phyloP scores from a whole-genome alignment of 202 grass and related monocot species.

The Saccharum hybrid region DNA sequence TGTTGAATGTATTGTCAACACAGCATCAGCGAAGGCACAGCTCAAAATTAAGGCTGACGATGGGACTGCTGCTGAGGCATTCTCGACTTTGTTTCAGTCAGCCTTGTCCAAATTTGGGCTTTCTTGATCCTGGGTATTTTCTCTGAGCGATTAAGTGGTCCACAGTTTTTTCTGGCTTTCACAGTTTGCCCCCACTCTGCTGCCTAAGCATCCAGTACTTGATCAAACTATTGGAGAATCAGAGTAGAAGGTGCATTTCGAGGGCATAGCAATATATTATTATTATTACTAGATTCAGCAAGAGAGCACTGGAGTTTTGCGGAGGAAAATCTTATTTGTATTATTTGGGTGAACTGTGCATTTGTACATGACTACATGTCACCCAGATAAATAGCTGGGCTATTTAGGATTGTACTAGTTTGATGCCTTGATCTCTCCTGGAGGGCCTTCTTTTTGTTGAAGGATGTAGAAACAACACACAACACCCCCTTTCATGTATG shows the following conservation, averaged over 20 bases:
- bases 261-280: neutral
- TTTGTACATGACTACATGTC: conserved; percentile 47
- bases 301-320: conserved; percentile 22
- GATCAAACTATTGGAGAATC: conserved; percentile 18
- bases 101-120: conserved; percentile 80
- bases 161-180: neutral
- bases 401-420: conserved; percentile 25
- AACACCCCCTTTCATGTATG: conserved; percentile 14
- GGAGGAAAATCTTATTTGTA: neutral
- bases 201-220: neutral
- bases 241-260: conserved; percentile 2
- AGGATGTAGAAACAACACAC: conserved; percentile 23
- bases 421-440: neutral
- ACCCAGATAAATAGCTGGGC: conserved; percentile 15
- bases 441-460: neutral
- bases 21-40: conserved; percentile 81
- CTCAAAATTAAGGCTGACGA: conserved; percentile 96
- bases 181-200: neutral
- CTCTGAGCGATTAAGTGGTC: neutral
- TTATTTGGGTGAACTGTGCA: conserved; percentile 17
- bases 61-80: conserved; percentile 59
- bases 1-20: conserved; percentile 93
- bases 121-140: conserved; percentile 47
- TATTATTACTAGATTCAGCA: conserved; percentile 4
- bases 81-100: conserved; percentile 76